Percentiles rank a stretch among this genome's conserved stretches.
phyloP scores from a whole-genome alignment of 805 yeast species.

The Sugiyamaella qingdaonensis region DNA sequence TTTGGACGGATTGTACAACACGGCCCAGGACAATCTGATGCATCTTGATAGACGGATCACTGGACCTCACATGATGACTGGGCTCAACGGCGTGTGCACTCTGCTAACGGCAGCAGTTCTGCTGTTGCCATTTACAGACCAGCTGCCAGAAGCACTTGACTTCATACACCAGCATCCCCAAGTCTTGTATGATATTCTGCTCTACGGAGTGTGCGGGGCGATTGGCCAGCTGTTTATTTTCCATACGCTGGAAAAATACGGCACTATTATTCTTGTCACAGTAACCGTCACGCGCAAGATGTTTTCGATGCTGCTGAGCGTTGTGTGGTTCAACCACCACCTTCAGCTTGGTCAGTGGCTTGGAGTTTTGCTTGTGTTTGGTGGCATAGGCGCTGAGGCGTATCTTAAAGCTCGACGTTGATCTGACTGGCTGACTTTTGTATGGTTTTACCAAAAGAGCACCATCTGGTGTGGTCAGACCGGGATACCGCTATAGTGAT shows the following conservation, averaged over 20 bases:
- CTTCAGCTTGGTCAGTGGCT: constrained; percentile 64
- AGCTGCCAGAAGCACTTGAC: constrained; percentile 44
- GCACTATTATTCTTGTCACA: constrained; percentile 79
- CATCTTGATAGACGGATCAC: constrained; percentile 49
- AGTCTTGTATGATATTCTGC: constrained; percentile 53
- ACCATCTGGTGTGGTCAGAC: too few relatives aligned
- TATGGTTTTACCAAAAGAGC: too few relatives aligned
- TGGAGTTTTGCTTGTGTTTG: constrained; percentile 76
- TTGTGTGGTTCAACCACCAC: constrained; percentile 77
- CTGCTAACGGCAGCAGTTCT: constrained; percentile 38
- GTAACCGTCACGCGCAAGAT: constrained; percentile 95
- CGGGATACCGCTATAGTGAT: too few relatives aligned
- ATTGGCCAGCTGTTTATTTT: constrained; percentile 94
- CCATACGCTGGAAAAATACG: constrained; percentile 75
- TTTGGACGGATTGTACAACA: constrained; percentile 88
- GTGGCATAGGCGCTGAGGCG: constrained; percentile 83
- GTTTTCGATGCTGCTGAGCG: constrained; percentile 91
- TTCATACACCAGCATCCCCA: constrained; percentile 52
- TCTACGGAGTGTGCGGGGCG: constrained; percentile 78
- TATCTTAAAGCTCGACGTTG: constrained; percentile 36
- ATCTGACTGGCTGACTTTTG: too few relatives aligned
- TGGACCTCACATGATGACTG: constrained; percentile 86
- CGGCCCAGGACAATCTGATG: constrained; percentile 86
- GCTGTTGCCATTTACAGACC: constrained; percentile 49
- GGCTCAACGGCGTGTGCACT: constrained; percentile 49